phyloP scores from a whole-genome alignment of 148 eudicot species.

The Fagopyrum homotropicum region DNA sequence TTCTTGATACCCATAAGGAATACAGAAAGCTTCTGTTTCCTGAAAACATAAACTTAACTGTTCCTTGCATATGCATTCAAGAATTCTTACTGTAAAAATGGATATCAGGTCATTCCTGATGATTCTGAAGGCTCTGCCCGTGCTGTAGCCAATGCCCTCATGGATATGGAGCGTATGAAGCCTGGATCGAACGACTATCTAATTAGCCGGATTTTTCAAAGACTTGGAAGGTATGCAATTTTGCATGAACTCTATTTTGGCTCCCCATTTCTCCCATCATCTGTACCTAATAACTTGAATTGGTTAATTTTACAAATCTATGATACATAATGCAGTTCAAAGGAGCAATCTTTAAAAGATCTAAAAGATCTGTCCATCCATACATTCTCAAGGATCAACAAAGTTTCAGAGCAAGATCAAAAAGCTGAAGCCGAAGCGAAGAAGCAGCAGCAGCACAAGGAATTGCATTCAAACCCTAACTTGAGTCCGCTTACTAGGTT shows the following conservation, averaged over 20 bases:
- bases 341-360: slow-evolving; percentile 68
- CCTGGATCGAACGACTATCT: slow-evolving; percentile 73
- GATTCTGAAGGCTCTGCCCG: slow-evolving; percentile 51
- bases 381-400: slow-evolving; percentile 44
- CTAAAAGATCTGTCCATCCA: slow-evolving; percentile 68
- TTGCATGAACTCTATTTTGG: neutral
- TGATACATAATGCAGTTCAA: slow-evolving; percentile 43
- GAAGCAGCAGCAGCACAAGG: slow-evolving; percentile 56
- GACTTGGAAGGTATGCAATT: slow-evolving; percentile 61
- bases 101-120: slow-evolving; percentile 50
- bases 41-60: neutral
- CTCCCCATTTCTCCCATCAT: no score
- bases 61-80: neutral
- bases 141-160: slow-evolving; percentile 47
- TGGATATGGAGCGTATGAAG: slow-evolving; percentile 74
- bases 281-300: neutral
- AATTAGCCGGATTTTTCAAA: slow-evolving; percentile 66
- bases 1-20: neutral
- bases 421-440: slow-evolving; percentile 55
- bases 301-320: neutral
- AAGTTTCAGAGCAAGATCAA: slow-evolving; percentile 31
- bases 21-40: neutral
- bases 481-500: slow-evolving; percentile 82
- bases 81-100: neutral
- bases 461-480: slow-evolving; percentile 55